Percentiles rank a stretch among this genome's conserved stretches.
Conservation (phyloP, 768 basidiomycete genomes). For the Cantharellus cinnabarinus region DNA sequence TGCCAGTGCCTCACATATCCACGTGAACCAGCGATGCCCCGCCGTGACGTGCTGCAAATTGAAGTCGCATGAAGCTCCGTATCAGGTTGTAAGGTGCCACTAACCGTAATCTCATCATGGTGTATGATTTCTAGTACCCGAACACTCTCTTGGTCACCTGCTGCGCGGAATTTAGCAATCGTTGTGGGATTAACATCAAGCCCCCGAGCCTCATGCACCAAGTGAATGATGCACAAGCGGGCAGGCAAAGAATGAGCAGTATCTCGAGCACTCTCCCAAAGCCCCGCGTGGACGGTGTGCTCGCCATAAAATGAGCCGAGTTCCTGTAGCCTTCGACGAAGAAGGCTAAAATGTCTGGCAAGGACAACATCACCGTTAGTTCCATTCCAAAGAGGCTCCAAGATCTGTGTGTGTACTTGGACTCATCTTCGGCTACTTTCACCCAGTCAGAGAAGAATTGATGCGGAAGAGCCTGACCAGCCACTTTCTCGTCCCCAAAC, state of each 20-base stretch:
- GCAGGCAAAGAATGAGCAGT: slow-evolving; percentile 49
- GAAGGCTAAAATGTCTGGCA: slow-evolving; percentile 6
- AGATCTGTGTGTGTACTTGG: slow-evolving; percentile 11
- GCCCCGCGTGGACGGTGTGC: slow-evolving; percentile 47
- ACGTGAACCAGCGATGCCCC: slow-evolving; percentile 70
- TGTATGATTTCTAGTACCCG: slow-evolving; percentile 55
- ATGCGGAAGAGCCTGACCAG: slow-evolving; percentile 34
- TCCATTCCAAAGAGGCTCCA: background rate
- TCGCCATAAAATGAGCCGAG: slow-evolving; percentile 53
- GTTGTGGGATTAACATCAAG: slow-evolving; percentile 69
- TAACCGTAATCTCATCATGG: slow-evolving; percentile 41
- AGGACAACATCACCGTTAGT: background rate
- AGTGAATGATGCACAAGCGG: slow-evolving; percentile 64
- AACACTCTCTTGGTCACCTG: slow-evolving; percentile 45
- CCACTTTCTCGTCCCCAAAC: slow-evolving; percentile 27
- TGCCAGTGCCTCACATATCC: slow-evolving; percentile 37
- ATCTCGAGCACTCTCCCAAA: slow-evolving; percentile 58
- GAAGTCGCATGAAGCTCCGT: background rate
- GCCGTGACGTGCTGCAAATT: slow-evolving; percentile 47
- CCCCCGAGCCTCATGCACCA: slow-evolving; percentile 69
- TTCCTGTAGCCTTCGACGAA: slow-evolving; percentile 33
- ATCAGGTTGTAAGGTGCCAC: background rate
- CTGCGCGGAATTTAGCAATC: slow-evolving; percentile 47
- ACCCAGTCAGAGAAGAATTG: slow-evolving; percentile 68
- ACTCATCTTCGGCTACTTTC: slow-evolving; percentile 67